A percentile compares a stretch with the other conserved stretches of the same genome.
Conservation (phyloP, 805 yeast species). For the Sugiyamaella lignohabitans region DNA sequence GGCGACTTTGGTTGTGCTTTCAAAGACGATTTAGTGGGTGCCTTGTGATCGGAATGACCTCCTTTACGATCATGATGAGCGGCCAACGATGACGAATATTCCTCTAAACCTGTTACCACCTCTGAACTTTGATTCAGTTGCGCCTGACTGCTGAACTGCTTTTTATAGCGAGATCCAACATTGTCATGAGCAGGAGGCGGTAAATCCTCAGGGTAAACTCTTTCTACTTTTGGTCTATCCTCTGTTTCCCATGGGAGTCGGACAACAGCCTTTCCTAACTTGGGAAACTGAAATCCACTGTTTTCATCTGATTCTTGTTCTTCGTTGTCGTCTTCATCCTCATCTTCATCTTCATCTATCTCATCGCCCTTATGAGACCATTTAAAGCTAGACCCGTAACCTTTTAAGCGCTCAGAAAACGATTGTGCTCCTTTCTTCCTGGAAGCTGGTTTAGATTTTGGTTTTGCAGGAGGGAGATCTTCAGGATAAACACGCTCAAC, state of each 20-base stretch:
- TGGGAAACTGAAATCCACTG: slow-evolving; percentile 9
- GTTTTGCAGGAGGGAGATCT: slow-evolving; percentile 3
- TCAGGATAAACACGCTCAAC: slow-evolving; percentile 16
- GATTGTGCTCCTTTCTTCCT: not conserved
- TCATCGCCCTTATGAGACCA: not conserved
- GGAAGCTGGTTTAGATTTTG: not conserved
- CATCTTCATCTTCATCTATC: too few relatives aligned
- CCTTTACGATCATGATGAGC: slow-evolving; percentile 3
- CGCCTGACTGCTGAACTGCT: not conserved
- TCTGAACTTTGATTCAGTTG: not conserved
- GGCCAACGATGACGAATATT: slow-evolving; percentile 6
- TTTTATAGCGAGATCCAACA: not conserved
- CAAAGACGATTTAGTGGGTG: not conserved
- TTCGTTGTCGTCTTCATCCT: not conserved
- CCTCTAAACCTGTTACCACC: not conserved
- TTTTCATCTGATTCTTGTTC: not conserved
- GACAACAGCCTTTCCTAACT: not conserved
- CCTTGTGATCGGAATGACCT: not conserved
- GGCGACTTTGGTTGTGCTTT: slow-evolving; percentile 1
- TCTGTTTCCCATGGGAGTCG: slow-evolving; percentile 11
- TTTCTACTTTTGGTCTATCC: slow-evolving; percentile 7
- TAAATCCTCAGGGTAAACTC: slow-evolving; percentile 13
- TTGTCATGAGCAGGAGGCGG: slow-evolving; percentile 1
- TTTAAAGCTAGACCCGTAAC: not conserved
- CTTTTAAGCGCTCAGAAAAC: not conserved